Percentiles rank a stretch among this genome's conserved stretches.
These are phyloP conservation scores for Penicillium nordicum DNA, from an alignment of 2,329 filamentous ascomycete genomes.

Conservation along the genomic window DNA sequence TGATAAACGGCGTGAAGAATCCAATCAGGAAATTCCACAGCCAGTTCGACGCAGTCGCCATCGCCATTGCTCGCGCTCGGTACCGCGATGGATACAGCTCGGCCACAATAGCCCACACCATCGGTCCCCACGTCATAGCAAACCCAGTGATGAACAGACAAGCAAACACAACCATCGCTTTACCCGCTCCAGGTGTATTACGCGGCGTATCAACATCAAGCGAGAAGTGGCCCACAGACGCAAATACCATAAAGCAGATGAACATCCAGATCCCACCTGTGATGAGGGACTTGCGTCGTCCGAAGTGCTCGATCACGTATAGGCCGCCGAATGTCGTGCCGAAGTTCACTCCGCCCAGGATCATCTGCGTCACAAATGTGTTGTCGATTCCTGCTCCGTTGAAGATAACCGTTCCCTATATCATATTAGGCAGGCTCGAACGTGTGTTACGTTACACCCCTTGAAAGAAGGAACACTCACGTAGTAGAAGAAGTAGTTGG, in stretches of 20 bases:
- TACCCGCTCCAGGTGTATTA: slow-evolving; percentile 51
- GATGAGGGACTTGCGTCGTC: slow-evolving; percentile 65
- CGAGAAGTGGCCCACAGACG: slow-evolving; percentile 51
- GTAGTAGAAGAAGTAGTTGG: slow-evolving; percentile 56
- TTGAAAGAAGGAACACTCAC: slow-evolving; percentile 19
- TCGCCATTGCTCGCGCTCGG: slow-evolving; percentile 70
- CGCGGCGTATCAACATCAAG: slow-evolving; percentile 39
- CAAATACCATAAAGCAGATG: slow-evolving; percentile 63
- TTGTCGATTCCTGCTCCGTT: slow-evolving; percentile 62
- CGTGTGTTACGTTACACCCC: too few relatives aligned
- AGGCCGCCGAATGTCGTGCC: slow-evolving; percentile 63
- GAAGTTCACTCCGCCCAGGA: slow-evolving; percentile 66
- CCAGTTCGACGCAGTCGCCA: slow-evolving; percentile 75
- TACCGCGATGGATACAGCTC: slow-evolving; percentile 44
- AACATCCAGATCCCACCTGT: slow-evolving; percentile 65
- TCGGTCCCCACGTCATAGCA: slow-evolving; percentile 66
- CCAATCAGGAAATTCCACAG: slow-evolving; percentile 67
- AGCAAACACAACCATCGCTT: slow-evolving; percentile 66
- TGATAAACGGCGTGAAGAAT: slow-evolving; percentile 79
- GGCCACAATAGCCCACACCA: slow-evolving; percentile 48
- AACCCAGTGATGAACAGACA: slow-evolving; percentile 71
- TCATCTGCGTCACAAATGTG: slow-evolving; percentile 62
- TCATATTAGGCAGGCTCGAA: slow-evolving; percentile 41
- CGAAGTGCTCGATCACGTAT: slow-evolving; percentile 65
- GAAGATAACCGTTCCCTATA: slow-evolving; percentile 51